Conservation (phyloP, 257 asterid genomes). For the Petrea volubilis region DNA sequence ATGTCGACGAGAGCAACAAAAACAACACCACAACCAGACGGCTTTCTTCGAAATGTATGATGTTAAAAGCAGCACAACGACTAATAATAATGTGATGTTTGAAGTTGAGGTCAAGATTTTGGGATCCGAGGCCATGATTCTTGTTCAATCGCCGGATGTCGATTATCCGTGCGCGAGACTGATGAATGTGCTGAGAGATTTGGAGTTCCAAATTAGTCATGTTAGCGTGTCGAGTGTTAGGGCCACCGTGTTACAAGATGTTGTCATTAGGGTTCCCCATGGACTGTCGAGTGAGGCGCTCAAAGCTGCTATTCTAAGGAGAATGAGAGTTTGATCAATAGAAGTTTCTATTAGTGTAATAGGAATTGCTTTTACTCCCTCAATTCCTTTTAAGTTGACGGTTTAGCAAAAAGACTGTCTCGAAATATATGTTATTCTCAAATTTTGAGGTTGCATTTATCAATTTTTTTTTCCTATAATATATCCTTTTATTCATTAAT, state of each 20-base stretch:
- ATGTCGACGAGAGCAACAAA: background rate
- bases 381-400: too few relatives aligned
- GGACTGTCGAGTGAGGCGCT: conserved; percentile 32
- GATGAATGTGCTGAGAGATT: conserved; percentile 35
- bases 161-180: conserved; percentile 33
- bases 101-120: conserved; percentile 36
- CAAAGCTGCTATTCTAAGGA: conserved; percentile 29
- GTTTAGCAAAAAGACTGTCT: too few relatives aligned
- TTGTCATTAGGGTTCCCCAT: conserved; percentile 35
- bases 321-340: background rate
- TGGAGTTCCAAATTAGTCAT: conserved; percentile 30
- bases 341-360: too few relatives aligned
- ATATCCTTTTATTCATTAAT: too few relatives aligned
- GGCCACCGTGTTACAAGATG: conserved; percentile 41
- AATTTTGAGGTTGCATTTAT: too few relatives aligned
- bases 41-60: background rate
- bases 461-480: too few relatives aligned
- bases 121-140: conserved; percentile 38
- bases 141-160: conserved; percentile 26
- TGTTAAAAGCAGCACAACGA: background rate
- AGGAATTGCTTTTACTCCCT: too few relatives aligned
- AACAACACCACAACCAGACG: background rate
- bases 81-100: background rate
- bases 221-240: conserved; percentile 30
- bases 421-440: too few relatives aligned